phyloP scores from a whole-genome alignment of 257 asterid genomes.

The Solanum appendiculatum region DNA sequence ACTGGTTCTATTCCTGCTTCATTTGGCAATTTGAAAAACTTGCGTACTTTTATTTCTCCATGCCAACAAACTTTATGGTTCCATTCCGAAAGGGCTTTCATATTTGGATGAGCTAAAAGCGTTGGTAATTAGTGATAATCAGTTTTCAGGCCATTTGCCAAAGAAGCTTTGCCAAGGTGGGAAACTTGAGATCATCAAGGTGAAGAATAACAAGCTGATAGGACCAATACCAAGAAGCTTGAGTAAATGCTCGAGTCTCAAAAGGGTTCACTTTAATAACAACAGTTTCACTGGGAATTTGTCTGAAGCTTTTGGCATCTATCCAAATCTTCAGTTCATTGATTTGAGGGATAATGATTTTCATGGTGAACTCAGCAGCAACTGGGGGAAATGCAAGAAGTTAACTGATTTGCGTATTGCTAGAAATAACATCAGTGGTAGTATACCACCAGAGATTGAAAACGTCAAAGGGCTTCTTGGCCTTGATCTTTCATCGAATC shows the following conservation, averaged over 20 bases:
- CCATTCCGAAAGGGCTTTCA: constrained; percentile 5
- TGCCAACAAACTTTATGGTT: neutral
- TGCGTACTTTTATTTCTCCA: neutral
- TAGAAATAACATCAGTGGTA: too few relatives aligned
- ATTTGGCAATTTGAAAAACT: neutral
- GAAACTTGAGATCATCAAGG: neutral
- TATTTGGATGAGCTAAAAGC: neutral
- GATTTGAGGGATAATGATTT: neutral
- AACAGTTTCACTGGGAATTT: neutral
- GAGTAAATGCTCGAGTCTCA: neutral
- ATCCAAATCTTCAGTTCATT: neutral
- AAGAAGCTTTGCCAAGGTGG: neutral
- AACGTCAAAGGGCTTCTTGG: too few relatives aligned
- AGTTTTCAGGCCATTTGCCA: neutral
- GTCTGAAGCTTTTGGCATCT: neutral
- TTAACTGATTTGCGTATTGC: too few relatives aligned
- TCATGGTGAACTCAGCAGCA: neutral
- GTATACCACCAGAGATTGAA: too few relatives aligned
- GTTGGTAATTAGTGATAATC: neutral
- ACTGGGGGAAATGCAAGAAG: neutral
- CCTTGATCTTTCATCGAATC: too few relatives aligned
- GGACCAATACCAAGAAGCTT: neutral
- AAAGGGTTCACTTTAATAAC: neutral
- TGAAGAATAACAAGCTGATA: neutral
- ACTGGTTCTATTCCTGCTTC: constrained; percentile 9